Evolutionary conservation across 768 basidiomycete species (phyloP), one percentile per base, ranked within the genome.

Genomic region (Serendipita vermifera): DNA sequence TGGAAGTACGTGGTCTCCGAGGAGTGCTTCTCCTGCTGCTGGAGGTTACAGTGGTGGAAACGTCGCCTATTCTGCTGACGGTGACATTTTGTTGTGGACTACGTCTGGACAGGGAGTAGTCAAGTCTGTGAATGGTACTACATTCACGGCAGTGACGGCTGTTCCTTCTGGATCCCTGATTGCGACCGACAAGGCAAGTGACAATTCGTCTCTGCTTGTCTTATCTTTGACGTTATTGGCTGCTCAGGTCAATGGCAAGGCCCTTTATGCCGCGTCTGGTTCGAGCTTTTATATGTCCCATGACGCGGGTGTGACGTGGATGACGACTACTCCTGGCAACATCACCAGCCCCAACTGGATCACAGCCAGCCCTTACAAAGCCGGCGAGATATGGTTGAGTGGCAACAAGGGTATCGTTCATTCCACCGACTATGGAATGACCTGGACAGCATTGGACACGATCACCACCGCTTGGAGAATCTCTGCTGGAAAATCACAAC

Each of bases 301-400:
- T 3, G 73, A 84, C 58, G 72, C 72, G 11, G 82, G 77, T 9
- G 70, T 74, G 60, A 77, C 78, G 0, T 82, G 81, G 64, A n/a
- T n/a, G n/a, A n/a, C n/a, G n/a, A n/a, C n/a, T n/a, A n/a, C n/a
- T n/a, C n/a, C n/a, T n/a, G n/a, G n/a, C n/a, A n/a, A n/a, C n/a
- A 80, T 78, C 3, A 74, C 72, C 5, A 67, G 72, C 0, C 72
- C 77, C 4, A 69, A 69, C 41, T 78, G 78, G 59, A 70, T 83
- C 58, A 71, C 75, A 20, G 80, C 78, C 26, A 70, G 81, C 64
- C 76, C 76, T 13, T 68, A 65, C 55, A 69, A 75, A 3, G 74
- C 75, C 3, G 80, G 80, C 7, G 80, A 83, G 62, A 69, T 83
- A 31, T 83, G 80, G 79, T 78, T 82, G 1, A 79, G 79, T 0